Conservation (phyloP, 148 eudicot genomes). For the Persicaria tinctoria region DNA sequence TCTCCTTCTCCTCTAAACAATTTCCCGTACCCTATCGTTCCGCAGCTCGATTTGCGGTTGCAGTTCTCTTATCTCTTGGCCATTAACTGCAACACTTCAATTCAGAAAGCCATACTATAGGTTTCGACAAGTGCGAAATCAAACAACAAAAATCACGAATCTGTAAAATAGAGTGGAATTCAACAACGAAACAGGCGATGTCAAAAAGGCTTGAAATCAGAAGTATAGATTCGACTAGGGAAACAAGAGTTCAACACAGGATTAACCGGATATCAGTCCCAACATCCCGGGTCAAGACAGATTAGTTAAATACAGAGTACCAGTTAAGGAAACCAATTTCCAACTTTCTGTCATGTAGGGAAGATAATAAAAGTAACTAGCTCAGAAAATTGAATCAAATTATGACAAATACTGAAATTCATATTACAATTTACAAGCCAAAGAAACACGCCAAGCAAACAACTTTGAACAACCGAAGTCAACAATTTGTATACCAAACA, state of each 20-base stretch:
- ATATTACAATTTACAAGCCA: no score
- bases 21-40: background rate
- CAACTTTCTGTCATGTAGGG: background rate
- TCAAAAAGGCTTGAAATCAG: no score
- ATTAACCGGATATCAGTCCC: no score
- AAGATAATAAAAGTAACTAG: background rate
- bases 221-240: no score
- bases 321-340: constrained; percentile 12
- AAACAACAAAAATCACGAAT: no score
- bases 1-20: background rate
- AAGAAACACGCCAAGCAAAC: no score
- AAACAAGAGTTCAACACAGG: no score
- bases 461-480: no score
- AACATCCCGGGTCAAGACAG: no score
- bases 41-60: background rate
- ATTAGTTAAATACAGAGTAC: background rate
- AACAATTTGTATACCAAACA: no score
- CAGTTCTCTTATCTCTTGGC: background rate
- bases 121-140: background rate
- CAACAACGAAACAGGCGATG: no score
- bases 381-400: background rate
- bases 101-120: background rate
- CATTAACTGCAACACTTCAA: constrained; percentile 1
- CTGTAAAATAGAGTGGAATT: no score
- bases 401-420: background rate